Evolutionary conservation across 345 rosid genomes (phyloP).

Genomic region (Linum usitatissimum): DNA sequence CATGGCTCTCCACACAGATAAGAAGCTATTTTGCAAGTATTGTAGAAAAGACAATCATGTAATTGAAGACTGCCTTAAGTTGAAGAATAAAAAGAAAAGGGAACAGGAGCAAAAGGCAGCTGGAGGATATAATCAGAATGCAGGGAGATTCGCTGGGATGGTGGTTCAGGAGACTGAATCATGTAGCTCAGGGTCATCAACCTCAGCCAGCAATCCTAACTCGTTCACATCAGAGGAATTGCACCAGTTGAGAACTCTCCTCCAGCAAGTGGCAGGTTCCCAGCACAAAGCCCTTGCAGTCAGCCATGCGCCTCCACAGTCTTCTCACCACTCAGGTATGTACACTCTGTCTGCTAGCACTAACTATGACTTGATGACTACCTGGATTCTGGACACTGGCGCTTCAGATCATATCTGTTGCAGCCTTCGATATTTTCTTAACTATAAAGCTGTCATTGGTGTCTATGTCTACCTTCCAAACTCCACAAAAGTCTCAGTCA

Average conservation of each 20-base stretch:
- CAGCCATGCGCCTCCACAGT: background rate
- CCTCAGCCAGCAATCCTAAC: background rate
- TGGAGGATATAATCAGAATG: background rate
- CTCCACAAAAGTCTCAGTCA: background rate
- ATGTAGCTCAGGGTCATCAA: too few relatives aligned
- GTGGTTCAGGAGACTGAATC: too few relatives aligned
- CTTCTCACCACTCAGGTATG: background rate
- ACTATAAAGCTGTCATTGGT: background rate
- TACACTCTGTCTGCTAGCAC: background rate
- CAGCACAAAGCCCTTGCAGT: background rate
- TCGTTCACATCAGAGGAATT: background rate
- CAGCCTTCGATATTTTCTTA: background rate
- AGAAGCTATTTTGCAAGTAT: background rate
- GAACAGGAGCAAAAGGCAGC: background rate
- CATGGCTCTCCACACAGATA: background rate
- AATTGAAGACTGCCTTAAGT: background rate
- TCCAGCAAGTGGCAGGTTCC: background rate
- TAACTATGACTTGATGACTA: background rate
- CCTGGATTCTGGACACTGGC: background rate
- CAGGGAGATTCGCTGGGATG: too few relatives aligned
- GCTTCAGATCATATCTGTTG: slow-evolving; percentile 1
- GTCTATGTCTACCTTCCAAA: background rate
- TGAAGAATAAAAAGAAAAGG: background rate
- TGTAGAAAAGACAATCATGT: background rate
- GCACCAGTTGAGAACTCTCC: background rate